Conservation (phyloP, 371 early-diverging fungal species). For the Encephalitozoon intestinalis region DNA sequence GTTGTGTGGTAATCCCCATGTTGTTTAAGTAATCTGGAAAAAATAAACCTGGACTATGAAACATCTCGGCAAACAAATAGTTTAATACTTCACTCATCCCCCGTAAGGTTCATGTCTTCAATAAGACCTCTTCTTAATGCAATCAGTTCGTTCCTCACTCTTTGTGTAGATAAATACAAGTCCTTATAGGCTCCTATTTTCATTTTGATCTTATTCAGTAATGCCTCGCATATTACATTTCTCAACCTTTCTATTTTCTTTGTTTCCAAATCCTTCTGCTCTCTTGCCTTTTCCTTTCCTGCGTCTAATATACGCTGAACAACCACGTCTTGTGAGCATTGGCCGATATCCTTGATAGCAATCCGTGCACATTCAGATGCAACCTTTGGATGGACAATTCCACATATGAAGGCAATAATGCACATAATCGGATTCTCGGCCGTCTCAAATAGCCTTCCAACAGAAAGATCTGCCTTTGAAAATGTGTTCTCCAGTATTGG, state of each 20-base stretch:
- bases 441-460: constrained; percentile 66
- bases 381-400: constrained; percentile 76
- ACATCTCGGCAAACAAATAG: background rate
- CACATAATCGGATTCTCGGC: constrained; percentile 89
- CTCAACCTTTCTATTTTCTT: constrained; percentile 50
- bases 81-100: background rate
- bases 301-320: constrained; percentile 11
- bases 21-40: background rate
- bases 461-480: constrained; percentile 62
- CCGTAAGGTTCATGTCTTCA: background rate
- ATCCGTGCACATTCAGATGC: constrained; percentile 73
- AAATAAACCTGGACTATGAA: background rate
- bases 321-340: background rate
- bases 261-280: constrained; percentile 49
- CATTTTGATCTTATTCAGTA: constrained; percentile 46
- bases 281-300: constrained; percentile 60
- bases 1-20: constrained; percentile 24
- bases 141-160: constrained; percentile 51
- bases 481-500: constrained; percentile 83
- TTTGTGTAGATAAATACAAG: constrained; percentile 36
- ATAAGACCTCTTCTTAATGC: background rate
- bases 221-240: constrained; percentile 51
- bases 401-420: constrained; percentile 80
- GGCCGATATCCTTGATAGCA: constrained; percentile 25
- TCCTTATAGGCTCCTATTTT: constrained; percentile 52